Evolutionary conservation across 2,329 filamentous ascomycete species (phyloP).

Genomic region (Parastagonospora avenae): DNA sequence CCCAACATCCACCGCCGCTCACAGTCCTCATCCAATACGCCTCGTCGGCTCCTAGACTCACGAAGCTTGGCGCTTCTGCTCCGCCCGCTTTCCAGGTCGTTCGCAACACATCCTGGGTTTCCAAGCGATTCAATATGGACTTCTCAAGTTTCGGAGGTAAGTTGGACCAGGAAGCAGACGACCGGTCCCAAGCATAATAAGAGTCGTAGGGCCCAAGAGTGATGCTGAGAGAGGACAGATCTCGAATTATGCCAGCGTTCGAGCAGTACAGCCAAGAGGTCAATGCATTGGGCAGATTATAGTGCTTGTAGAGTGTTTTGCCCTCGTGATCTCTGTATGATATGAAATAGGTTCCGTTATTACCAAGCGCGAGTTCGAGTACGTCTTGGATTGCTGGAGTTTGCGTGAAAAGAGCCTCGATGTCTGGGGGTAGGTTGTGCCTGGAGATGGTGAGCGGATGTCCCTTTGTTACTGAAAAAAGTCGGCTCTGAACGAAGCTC

Average conservation of each 20-base stretch:
- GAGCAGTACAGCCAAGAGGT: slow-evolving; percentile 35
- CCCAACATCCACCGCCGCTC: slow-evolving; percentile 39
- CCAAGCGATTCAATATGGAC: slow-evolving; percentile 26
- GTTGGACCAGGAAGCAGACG: slow-evolving; percentile 33
- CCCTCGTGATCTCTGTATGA: slow-evolving; percentile 31
- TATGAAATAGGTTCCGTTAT: slow-evolving; percentile 32
- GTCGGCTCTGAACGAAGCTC: too few species aligned
- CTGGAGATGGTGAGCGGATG: slow-evolving; percentile 8
- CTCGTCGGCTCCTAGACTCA: slow-evolving; percentile 35
- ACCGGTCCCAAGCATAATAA: slow-evolving; percentile 38
- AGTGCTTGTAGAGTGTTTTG: slow-evolving; percentile 24
- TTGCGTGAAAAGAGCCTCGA: slow-evolving; percentile 37
- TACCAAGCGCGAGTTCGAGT: slow-evolving; percentile 31
- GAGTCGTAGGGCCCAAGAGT: slow-evolving; percentile 35
- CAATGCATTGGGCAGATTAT: slow-evolving; percentile 40
- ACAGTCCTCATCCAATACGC: slow-evolving; percentile 41
- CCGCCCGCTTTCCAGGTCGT: slow-evolving; percentile 35
- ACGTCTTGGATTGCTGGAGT: slow-evolving; percentile 35
- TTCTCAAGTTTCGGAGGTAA: slow-evolving; percentile 35
- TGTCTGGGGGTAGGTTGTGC: slow-evolving; percentile 34
- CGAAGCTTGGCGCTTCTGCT: slow-evolving; percentile 34
- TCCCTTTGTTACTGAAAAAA: not conserved
- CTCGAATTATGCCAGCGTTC: slow-evolving; percentile 30
- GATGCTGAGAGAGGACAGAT: slow-evolving; percentile 33
- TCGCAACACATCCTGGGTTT: slow-evolving; percentile 28